A percentile compares a stretch with the other conserved stretches of the same genome.
These are phyloP conservation scores for Geotrichum fermentans DNA, from an alignment of 1,139 yeast species.

Conservation along the genomic window DNA sequence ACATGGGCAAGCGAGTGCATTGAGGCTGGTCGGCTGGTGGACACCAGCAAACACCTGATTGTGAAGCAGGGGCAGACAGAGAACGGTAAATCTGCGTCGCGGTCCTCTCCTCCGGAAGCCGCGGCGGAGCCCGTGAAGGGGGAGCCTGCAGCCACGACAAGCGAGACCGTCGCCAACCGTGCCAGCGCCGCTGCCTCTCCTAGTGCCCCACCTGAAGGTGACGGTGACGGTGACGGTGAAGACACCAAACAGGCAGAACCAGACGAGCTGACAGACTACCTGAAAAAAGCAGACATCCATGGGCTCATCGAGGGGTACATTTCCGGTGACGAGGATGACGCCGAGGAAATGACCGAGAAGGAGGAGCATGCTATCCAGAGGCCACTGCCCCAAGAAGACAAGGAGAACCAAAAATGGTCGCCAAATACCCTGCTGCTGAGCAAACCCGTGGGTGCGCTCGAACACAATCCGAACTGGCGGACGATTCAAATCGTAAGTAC, in stretches of 20 bases:
- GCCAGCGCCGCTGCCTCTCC: too few species aligned
- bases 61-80: slow-evolving; percentile 1
- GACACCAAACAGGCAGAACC: background rate
- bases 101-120: background rate
- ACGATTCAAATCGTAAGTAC: slow-evolving; percentile 38
- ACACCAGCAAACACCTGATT: slow-evolving; percentile 2
- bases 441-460: slow-evolving; percentile 6
- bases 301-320: slow-evolving; percentile 10
- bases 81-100: background rate
- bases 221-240: too few species aligned
- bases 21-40: slow-evolving; percentile 29
- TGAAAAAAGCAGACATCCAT: slow-evolving; percentile 20
- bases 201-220: too few species aligned
- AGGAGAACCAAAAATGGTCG: background rate
- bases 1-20: slow-evolving; percentile 41
- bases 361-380: background rate
- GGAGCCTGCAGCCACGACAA: background rate
- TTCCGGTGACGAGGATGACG: slow-evolving; percentile 1
- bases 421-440: slow-evolving; percentile 13
- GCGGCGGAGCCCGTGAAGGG: background rate
- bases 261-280: slow-evolving; percentile 26
- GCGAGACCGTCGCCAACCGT: too few species aligned
- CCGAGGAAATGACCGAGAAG: background rate
- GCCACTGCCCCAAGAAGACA: background rate
- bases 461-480: slow-evolving; percentile 36